Percentiles rank a stretch among this genome's conserved stretches.
These are phyloP conservation scores for Cladobotryum protrusum DNA, from an alignment of 2,329 filamentous ascomycete genomes.

Conservation along the genomic window DNA sequence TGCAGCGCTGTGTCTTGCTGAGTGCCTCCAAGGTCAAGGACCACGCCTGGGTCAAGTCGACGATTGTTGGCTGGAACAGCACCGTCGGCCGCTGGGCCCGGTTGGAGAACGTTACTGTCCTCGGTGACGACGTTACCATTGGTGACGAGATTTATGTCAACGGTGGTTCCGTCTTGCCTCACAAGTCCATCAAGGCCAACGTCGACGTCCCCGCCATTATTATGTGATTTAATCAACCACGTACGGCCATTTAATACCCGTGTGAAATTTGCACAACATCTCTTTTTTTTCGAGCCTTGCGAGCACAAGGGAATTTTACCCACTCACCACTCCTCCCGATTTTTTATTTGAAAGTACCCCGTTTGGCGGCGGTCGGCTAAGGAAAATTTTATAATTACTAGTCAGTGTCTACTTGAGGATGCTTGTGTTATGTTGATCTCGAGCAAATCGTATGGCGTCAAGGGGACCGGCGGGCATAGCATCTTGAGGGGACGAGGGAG, in stretches of 20 bases:
- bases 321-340: conserved; percentile 9
- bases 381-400: conserved; percentile 10
- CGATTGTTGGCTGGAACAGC: conserved; percentile 98
- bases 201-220: conserved; percentile 73
- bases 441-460: conserved; percentile 13
- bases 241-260: background rate
- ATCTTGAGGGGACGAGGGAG: conserved; percentile 6
- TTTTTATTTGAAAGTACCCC: conserved; percentile 9
- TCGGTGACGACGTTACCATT: conserved; percentile 96
- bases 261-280: background rate
- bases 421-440: conserved; percentile 3
- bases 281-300: background rate
- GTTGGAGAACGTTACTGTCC: conserved; percentile 94
- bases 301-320: background rate
- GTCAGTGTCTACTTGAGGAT: conserved; percentile 3
- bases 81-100: conserved; percentile 92
- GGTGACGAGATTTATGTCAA: conserved; percentile 99
- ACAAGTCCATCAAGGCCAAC: conserved; percentile 99
- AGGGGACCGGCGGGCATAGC: conserved; percentile 11
- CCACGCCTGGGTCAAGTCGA: conserved; percentile 97
- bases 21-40: conserved; percentile 93
- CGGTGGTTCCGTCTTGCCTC: conserved; percentile 86
- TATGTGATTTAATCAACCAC: conserved; percentile 42
- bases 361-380: background rate
- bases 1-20: conserved; percentile 88